phyloP scores from a whole-genome alignment of 805 yeast species.

The Starmera amethionina region DNA sequence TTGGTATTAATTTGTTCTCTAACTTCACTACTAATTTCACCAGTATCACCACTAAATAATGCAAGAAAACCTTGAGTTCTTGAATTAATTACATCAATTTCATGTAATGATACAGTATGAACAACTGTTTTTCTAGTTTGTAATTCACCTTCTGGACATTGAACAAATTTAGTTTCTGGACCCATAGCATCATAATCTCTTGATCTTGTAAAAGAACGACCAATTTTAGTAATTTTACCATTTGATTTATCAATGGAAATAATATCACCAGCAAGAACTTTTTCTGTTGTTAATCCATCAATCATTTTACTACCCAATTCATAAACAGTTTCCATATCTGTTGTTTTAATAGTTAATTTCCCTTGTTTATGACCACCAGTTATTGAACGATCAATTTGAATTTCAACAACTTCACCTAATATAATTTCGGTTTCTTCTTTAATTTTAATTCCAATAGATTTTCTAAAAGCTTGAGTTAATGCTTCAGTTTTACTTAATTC shows the following conservation, averaged over 20 bases:
- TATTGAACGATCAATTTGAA: constrained; percentile 84
- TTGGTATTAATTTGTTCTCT: constrained; percentile 94
- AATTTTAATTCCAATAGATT: constrained; percentile 89
- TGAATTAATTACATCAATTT: constrained; percentile 94
- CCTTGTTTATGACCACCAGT: constrained; percentile 99
- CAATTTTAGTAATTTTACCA: constrained; percentile 89
- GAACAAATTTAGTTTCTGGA: constrained; percentile 94
- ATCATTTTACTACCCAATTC: constrained; percentile 93
- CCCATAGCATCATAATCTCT: constrained; percentile 99
- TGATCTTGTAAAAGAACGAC: constrained; percentile 92
- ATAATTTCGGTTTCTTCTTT: constrained; percentile 95
- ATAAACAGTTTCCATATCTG: constrained; percentile 97
- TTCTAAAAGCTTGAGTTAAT: constrained; percentile 91
- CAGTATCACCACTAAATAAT: constrained; percentile 91
- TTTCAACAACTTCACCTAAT: constrained; percentile 98
- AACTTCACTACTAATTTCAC: constrained; percentile 92
- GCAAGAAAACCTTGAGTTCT: constrained; percentile 97
- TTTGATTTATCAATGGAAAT: constrained; percentile 91
- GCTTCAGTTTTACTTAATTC: constrained; percentile 95
- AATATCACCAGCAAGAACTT: constrained; percentile 95
- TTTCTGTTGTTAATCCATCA: constrained; percentile 88
- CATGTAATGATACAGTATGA: constrained; percentile 96
- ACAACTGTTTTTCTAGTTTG: constrained; percentile 93
- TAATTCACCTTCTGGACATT: constrained; percentile 97
- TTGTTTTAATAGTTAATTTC: constrained; percentile 90